phyloP scores from a whole-genome alignment of 768 basidiomycete genomes.

The Hygrocybe punicea region DNA sequence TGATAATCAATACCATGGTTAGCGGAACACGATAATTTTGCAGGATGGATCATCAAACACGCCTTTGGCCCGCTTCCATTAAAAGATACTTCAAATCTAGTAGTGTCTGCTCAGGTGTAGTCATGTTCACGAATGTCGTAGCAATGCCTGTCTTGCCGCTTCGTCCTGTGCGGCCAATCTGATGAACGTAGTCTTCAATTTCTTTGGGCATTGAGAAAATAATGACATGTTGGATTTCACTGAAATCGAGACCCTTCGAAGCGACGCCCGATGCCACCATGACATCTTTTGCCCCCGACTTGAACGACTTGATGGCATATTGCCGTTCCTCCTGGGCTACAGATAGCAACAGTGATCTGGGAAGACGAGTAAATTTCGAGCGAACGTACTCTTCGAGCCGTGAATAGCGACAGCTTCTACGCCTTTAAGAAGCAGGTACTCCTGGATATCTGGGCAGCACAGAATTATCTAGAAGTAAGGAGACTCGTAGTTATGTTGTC shows the following conservation, averaged over 20 bases:
- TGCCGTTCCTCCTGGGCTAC: slow-evolving; percentile 97
- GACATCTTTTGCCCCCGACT: slow-evolving; percentile 94
- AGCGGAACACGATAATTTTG: neutral
- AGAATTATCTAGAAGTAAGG: slow-evolving; percentile 1
- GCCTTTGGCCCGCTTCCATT: slow-evolving; percentile 98
- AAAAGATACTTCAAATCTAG: slow-evolving; percentile 95
- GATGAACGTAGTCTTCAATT: slow-evolving; percentile 99
- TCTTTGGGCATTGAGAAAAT: slow-evolving; percentile 99
- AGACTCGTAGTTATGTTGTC: slow-evolving; percentile 24
- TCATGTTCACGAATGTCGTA: slow-evolving; percentile 98
- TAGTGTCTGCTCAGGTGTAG: slow-evolving; percentile 92
- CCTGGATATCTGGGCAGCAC: slow-evolving; percentile 81
- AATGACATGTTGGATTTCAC: slow-evolving; percentile 98
- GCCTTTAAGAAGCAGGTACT: slow-evolving; percentile 93
- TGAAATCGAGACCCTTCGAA: slow-evolving; percentile 97
- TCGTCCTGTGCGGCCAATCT: slow-evolving; percentile 96
- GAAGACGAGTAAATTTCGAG: neutral
- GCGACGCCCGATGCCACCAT: slow-evolving; percentile 99
- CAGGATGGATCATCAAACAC: slow-evolving; percentile 31
- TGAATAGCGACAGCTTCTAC: slow-evolving; percentile 99
- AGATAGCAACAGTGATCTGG: neutral
- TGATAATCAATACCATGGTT: slow-evolving; percentile 7
- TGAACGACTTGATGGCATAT: slow-evolving; percentile 98
- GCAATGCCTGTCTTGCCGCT: slow-evolving; percentile 98
- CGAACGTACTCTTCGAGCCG: slow-evolving; percentile 83